A percentile compares a stretch with the other conserved stretches of the same genome.
Conservation (phyloP, 164 flowering plant species). For the Berberis thunbergii region DNA sequence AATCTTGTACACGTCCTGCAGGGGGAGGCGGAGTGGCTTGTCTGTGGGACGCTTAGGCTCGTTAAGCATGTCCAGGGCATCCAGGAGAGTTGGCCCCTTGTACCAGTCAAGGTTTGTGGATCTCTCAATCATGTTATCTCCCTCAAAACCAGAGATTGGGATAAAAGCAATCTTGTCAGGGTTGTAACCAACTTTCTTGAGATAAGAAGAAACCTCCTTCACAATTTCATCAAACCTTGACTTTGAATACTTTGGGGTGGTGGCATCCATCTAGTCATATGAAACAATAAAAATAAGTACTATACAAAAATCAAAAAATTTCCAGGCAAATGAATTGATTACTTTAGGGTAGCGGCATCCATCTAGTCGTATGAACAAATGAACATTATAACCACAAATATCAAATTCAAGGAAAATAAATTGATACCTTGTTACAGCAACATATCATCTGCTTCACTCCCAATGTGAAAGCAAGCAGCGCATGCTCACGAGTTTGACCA, state of each 20-base stretch:
- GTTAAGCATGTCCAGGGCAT: not conserved
- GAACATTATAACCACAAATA: too few relatives aligned
- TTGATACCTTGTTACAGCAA: not conserved
- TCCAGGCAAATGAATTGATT: not conserved
- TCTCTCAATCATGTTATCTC: not conserved
- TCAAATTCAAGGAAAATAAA: not conserved
- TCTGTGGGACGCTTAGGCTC: not conserved
- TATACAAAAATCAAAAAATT: too few relatives aligned
- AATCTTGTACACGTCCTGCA: not conserved
- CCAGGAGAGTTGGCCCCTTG: not conserved
- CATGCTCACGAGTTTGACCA: not conserved
- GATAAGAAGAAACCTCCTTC: not conserved
- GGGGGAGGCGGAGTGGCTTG: not conserved
- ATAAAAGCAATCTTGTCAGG: not conserved
- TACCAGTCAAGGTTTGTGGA: not conserved
- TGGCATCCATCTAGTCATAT: not conserved
- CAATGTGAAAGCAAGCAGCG: not conserved
- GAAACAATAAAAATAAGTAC: not conserved
- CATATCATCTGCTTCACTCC: not conserved
- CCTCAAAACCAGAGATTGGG: not conserved
- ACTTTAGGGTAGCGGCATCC: not conserved
- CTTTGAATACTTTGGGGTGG: not conserved
- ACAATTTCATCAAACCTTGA: not conserved
- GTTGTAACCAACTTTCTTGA: not conserved
- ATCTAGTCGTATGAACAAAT: not conserved